Base-by-base conservation (phyloP, 108 stramenopile genomes). In the Nitzschia sp. region DNA sequence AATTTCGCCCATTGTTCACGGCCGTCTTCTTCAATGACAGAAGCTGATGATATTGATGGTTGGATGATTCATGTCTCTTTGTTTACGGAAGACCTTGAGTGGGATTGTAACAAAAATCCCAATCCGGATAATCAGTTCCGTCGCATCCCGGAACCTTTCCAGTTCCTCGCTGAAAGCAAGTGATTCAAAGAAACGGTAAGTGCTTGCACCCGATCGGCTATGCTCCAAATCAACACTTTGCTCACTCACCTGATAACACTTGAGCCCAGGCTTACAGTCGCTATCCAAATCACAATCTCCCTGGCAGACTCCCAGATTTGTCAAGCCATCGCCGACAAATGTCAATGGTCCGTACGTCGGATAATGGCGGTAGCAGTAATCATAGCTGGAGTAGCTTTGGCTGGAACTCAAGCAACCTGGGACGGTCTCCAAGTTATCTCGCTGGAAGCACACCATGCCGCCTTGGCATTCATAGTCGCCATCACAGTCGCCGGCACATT, bases 241-340 rank as follows among this genome's bases (percentile, higher is more conserved):
- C n/a, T n/a, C n/a, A n/a, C n/a, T n/a, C n/a, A n/a, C n/a, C n/a
- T n/a, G n/a, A 35, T 66, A 78, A 47, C 85, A 86, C 6, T 64
- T n/a, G 21, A 79, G 67, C 13, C 75, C 82, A 23, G 24, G 18
- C 2, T n/a, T 55, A 31, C 82, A 83, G 30, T 83, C 78, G 15
- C 15, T 17, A 32, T 79, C 75, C 4, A 15, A 38, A 45, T 76
- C 71, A 66, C 82, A 83, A 62, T 83, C 75, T 25, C 82, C 82
- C 55, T 83, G 70, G 58, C 82, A 83, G 5, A 54, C 15, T 2
- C 79, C 79, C 5, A 27, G 13, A 58, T 11, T 42, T 8, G 38
- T 42, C 38, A 15, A 15, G 15, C 15, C 38, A 42, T 42, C 15
- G 38, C 11, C 38, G 15, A 42, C 15, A 11, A 15, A 8, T 15